Evolutionary conservation across 441 rosid species (phyloP), one percentile per base, ranked within the genome.

Genomic region (Bruguiera hainesii): DNA sequence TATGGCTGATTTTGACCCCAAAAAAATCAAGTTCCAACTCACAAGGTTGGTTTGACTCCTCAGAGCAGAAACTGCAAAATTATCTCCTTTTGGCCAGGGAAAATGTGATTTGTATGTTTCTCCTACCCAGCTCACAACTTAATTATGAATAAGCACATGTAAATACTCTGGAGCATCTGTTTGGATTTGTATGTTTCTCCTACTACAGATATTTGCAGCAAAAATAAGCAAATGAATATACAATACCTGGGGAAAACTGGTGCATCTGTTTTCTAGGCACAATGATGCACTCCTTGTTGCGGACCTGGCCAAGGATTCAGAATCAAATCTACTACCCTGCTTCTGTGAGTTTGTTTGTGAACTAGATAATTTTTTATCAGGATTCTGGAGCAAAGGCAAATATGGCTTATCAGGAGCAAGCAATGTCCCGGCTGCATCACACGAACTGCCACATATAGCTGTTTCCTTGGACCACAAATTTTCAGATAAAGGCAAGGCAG

Each of bases 261-360:
- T 37, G 71, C 64, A 50, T 70, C 81, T 71, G 35, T 73, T 72
- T 81, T 75, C 87, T 20, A 70, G 75, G 73, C 65, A 68, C 46
- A 68, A 42, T 53, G 42, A 67, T 9, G 30, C 35, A 70, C 73
- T 67, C 7, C 64, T 66, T 60, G 65, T 61, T 33, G 68, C 66
- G 52, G 56, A 57, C 60, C 57, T 79, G 18, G 72, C 62, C 66
- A 56, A 60, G 42, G 64, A 60, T 56, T 71, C 73, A 58, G 75
- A 65, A 42, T 79, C 82, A 19, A 69, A 51, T 61, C 63, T 56
- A 48, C 68, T 73, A 67, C 71, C 73, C 46, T 73, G 81, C 66
- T 62, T 56, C 70, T 71, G 73, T 53, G 65, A 68, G 61, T 72
- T 66, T 28, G 75, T 60, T 29, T 61, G 72, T 58, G 35, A 59